Base-by-base conservation (phyloP, 306 rosid species). In the Cucumis cinereus region DNA sequence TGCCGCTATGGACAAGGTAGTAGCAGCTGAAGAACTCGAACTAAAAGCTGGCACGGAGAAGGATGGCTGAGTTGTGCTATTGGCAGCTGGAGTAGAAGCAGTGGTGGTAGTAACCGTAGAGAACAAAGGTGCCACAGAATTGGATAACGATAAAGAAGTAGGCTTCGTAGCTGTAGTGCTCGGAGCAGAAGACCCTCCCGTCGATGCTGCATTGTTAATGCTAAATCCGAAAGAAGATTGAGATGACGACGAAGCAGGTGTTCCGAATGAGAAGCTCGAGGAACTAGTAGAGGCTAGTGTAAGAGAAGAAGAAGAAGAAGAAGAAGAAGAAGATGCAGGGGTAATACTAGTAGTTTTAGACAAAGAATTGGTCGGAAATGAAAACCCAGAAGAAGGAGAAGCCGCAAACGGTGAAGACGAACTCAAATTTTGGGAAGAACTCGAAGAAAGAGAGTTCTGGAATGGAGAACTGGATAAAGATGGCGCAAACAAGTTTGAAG, bases 51-150 rank as follows among this genome's bases (percentile, higher is more conserved):
- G 86, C 64, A 79, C 20, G 14, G 93, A 81, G 77, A 85, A 61
- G 52, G 91, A 70, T 26, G 88, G 67, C 23, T 72, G 80, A 36
- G 78, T 64, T 1, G 90, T 68, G 60, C 84, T 72, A 20, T 76
- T 79, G 0, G 90, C 82, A 1, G 83, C 84, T 1, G 88, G 84
- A 16, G 96, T 84, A 0, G 91, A 71, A 47, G 91, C 71, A 9
- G 76, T 78, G 15, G 95, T 83, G 55, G 92, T 84, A 0, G 96
- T 89, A 61, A 79, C 88, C 0, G 93, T 83, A 0, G 97, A 90
- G 70, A 86, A 86, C 59, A 84, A 68, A 0, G 93, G 85, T 13
- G 87, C 84, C 0, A 88, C 81, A 3, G 93, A 62, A 3, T 89
- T 77, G 5, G 91, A 19, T 75, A 84, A 90, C 0, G 90, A 72